phyloP scores from a whole-genome alignment of 352 stramenopile species.

The Pilasporangium apinafurcum region DNA sequence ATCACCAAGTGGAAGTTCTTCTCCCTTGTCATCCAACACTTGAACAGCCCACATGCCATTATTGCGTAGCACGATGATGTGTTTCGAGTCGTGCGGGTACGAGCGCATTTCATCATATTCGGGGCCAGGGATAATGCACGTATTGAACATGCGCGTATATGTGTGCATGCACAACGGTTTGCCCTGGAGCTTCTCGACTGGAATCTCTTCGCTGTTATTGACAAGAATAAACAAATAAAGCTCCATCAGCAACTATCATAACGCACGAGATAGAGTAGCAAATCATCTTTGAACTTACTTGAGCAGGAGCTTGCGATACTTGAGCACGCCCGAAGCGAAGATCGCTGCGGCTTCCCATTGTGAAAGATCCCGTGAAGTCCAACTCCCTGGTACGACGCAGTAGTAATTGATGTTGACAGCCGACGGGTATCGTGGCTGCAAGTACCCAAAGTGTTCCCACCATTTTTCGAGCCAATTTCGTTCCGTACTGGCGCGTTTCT shows the following conservation, averaged over 20 bases:
- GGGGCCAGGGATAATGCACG: constrained; percentile 91
- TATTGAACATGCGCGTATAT: constrained; percentile 96
- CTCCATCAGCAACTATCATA: too few relatives aligned
- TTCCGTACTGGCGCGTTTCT: constrained; percentile 78
- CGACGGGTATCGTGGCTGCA: constrained; percentile 93
- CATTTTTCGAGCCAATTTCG: constrained; percentile 92
- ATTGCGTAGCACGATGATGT: constrained; percentile 92
- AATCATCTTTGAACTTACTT: constrained; percentile 31
- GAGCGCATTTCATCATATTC: constrained; percentile 80
- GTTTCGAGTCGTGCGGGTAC: constrained; percentile 88
- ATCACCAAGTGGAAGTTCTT: constrained; percentile 65
- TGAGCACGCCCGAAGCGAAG: constrained; percentile 76
- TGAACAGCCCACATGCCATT: constrained; percentile 86
- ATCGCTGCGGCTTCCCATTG: constrained; percentile 86
- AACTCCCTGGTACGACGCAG: constrained; percentile 93
- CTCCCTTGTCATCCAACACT: constrained; percentile 70
- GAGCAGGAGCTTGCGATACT: constrained; percentile 92
- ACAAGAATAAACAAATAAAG: too few relatives aligned
- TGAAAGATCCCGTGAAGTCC: constrained; percentile 88
- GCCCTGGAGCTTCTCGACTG: constrained; percentile 91
- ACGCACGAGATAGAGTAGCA: background rate
- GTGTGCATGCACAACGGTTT: constrained; percentile 91
- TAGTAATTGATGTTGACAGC: constrained; percentile 99
- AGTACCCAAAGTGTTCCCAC: constrained; percentile 96
- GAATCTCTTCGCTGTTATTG: constrained; percentile 89